phyloP scores from a whole-genome alignment of 768 basidiomycete species.

The Suillus clintonianus region DNA sequence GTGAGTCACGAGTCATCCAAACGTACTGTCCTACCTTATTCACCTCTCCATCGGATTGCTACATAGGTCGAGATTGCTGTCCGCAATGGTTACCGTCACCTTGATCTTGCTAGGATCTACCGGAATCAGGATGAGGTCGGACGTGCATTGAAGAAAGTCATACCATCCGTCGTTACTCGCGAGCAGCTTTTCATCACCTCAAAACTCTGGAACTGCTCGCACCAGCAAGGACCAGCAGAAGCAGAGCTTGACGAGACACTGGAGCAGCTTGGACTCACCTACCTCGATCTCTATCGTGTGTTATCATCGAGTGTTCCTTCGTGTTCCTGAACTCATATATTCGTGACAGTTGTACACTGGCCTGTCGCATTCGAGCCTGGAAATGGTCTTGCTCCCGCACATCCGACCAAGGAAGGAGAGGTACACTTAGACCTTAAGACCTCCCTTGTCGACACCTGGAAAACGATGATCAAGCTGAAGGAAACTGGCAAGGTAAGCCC shows the following conservation, averaged over 20 bases:
- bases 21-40: background rate
- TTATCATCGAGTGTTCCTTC: slow-evolving; percentile 12
- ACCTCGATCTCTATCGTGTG: slow-evolving; percentile 81
- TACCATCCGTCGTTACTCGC: slow-evolving; percentile 75
- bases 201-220: slow-evolving; percentile 81
- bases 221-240: slow-evolving; percentile 67
- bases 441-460: slow-evolving; percentile 80
- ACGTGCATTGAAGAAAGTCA: slow-evolving; percentile 72
- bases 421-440: slow-evolving; percentile 57
- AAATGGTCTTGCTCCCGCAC: slow-evolving; percentile 53
- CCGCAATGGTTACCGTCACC: slow-evolving; percentile 76
- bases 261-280: slow-evolving; percentile 67
- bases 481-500: slow-evolving; percentile 62
- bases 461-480: slow-evolving; percentile 70
- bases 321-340: background rate
- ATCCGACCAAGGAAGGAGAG: slow-evolving; percentile 46
- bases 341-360: slow-evolving; percentile 70
- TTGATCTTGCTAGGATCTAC: slow-evolving; percentile 83
- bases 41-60: slow-evolving; percentile 1
- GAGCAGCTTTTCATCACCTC: slow-evolving; percentile 81
- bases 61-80: slow-evolving; percentile 74
- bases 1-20: slow-evolving; percentile 39
- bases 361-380: slow-evolving; percentile 69
- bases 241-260: slow-evolving; percentile 78
- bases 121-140: slow-evolving; percentile 80